phyloP scores from a whole-genome alignment of 371 early-diverging fungal genomes.

The Dichotomocladium elegans region DNA sequence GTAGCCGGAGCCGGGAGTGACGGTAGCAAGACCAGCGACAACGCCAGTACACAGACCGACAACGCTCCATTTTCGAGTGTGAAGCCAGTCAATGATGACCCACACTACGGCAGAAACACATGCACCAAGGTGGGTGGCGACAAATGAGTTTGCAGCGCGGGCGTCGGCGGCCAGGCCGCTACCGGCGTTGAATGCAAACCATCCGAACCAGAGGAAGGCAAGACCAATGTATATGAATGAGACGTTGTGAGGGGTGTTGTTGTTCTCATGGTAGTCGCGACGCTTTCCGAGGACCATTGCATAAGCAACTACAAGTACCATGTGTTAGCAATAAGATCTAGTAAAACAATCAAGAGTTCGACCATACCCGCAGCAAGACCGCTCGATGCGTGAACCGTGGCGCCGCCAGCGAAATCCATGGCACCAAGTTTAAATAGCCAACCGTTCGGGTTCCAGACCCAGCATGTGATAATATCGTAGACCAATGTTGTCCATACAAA shows the following conservation, averaged over 20 bases:
- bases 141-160: constrained; percentile 70
- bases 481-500: constrained; percentile 83
- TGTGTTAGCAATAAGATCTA: no score
- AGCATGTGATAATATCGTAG: constrained; percentile 78
- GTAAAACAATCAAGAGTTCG: no score
- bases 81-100: constrained; percentile 66
- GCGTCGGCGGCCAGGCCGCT: constrained; percentile 70
- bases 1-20: constrained; percentile 77
- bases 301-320: constrained; percentile 79
- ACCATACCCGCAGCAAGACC: constrained; percentile 85
- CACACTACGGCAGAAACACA: constrained; percentile 69
- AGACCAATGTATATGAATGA: constrained; percentile 78
- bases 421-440: constrained; percentile 70
- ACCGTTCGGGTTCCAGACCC: constrained; percentile 80
- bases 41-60: constrained; percentile 84
- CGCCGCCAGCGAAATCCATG: constrained; percentile 83
- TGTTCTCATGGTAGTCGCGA: constrained; percentile 58
- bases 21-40: constrained; percentile 78
- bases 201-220: constrained; percentile 72
- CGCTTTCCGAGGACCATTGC: constrained; percentile 75
- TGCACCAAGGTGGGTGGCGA: constrained; percentile 71
- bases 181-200: constrained; percentile 36
- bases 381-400: constrained; percentile 81
- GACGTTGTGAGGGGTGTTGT: constrained; percentile 73
- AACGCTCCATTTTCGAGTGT: constrained; percentile 62